Evolutionary conservation across 2,329 filamentous ascomycete species (phyloP).

Genomic region (Tricladium varicosporioides): DNA sequence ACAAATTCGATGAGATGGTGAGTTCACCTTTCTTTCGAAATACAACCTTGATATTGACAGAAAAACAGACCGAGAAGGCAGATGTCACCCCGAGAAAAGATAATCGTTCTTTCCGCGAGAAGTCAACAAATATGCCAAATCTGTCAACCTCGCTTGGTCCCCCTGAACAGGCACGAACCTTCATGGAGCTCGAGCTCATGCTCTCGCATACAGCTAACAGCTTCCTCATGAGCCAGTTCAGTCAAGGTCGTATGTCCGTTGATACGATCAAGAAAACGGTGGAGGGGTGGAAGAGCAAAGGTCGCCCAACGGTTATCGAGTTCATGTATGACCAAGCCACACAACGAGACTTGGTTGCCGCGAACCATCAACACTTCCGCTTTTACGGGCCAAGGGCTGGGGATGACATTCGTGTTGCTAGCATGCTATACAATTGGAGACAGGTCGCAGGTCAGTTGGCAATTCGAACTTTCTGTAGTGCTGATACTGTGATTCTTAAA

Average conservation of each 20-base stretch:
- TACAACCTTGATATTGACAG: background rate
- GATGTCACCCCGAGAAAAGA: slow-evolving; percentile 23
- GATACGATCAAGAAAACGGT: slow-evolving; percentile 32
- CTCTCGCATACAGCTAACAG: slow-evolving; percentile 31
- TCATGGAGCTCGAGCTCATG: slow-evolving; percentile 34
- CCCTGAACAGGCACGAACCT: slow-evolving; percentile 30
- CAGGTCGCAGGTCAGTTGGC: slow-evolving; percentile 44
- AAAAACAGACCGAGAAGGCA: slow-evolving; percentile 31
- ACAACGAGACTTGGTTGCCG: slow-evolving; percentile 45
- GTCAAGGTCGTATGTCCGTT: slow-evolving; percentile 28
- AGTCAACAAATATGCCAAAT: slow-evolving; percentile 16
- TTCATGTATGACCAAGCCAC: slow-evolving; percentile 52
- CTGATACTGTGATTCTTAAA: slow-evolving; percentile 47
- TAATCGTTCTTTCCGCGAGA: slow-evolving; percentile 10
- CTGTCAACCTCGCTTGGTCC: slow-evolving; percentile 28
- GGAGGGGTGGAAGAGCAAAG: slow-evolving; percentile 42
- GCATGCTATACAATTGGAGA: slow-evolving; percentile 48
- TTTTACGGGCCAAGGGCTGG: slow-evolving; percentile 44
- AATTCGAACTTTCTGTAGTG: slow-evolving; percentile 48
- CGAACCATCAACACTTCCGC: slow-evolving; percentile 43
- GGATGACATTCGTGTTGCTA: slow-evolving; percentile 37
- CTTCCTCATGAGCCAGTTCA: slow-evolving; percentile 35
- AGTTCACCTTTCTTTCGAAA: slow-evolving; percentile 9
- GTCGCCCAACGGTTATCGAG: slow-evolving; percentile 46
- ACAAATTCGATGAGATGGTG: slow-evolving; percentile 32